Percentiles rank a stretch among this genome's conserved stretches.
Conservation (phyloP, 176 grass and related monocot species). For the Cymbopogon citratus region DNA sequence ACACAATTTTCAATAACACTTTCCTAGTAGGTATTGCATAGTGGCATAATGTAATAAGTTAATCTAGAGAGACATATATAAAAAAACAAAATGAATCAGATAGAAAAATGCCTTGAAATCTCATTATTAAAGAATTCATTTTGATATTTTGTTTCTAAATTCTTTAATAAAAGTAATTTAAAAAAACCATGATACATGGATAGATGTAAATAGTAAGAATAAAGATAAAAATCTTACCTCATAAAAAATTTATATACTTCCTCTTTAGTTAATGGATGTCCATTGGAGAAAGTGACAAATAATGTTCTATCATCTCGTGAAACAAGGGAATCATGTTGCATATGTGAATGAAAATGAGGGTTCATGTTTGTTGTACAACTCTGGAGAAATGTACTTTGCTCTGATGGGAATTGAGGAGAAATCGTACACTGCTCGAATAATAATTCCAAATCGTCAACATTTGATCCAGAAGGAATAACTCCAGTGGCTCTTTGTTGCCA, state of each 20-base stretch:
- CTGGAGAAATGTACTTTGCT: neutral
- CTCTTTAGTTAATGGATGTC: neutral
- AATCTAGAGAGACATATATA: neutral
- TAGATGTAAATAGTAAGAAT: neutral
- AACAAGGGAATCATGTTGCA: neutral
- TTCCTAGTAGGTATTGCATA: neutral
- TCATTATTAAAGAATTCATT: neutral
- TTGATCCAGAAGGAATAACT: neutral
- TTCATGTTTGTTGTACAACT: neutral
- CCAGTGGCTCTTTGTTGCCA: too few relatives aligned
- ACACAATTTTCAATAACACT: neutral
- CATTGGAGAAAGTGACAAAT: conserved; percentile 1
- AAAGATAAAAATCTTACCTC: neutral
- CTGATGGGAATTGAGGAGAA: neutral
- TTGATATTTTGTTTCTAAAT: neutral
- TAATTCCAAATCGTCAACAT: neutral
- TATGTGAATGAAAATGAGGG: neutral
- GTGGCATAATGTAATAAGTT: neutral
- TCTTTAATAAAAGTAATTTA: neutral
- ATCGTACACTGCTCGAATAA: neutral
- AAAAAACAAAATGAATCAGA: neutral
- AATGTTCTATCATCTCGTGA: neutral
- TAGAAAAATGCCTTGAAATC: neutral
- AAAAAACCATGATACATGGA: neutral
- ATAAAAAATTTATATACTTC: neutral